Percentiles rank a stretch among this genome's conserved stretches.
Evolutionary conservation across 768 basidiomycete genomes (phyloP).

Genomic region (Lentinula sp.): DNA sequence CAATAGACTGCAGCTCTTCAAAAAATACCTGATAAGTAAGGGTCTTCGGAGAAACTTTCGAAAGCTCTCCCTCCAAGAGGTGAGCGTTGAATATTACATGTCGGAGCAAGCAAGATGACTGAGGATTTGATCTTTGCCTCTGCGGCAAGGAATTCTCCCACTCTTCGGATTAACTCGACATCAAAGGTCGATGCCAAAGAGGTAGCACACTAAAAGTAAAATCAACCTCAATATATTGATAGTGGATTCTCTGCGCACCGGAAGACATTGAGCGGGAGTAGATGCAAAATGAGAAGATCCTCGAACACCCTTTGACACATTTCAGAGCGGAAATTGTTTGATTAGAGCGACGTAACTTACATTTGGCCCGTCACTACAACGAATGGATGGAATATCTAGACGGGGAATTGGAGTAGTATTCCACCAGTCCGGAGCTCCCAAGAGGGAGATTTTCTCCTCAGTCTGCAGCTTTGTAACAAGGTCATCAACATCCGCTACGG

Average conservation of each 20-base stretch:
- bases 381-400: slow-evolving; percentile 57
- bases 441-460: slow-evolving; percentile 59
- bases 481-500: slow-evolving; percentile 11
- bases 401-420: slow-evolving; percentile 53
- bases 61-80: slow-evolving; percentile 58
- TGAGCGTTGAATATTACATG: slow-evolving; percentile 69
- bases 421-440: slow-evolving; percentile 69
- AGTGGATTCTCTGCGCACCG: slow-evolving; percentile 30
- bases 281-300: slow-evolving; percentile 62
- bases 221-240: not conserved
- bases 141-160: slow-evolving; percentile 54
- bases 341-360: slow-evolving; percentile 19
- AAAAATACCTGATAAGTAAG: slow-evolving; percentile 49
- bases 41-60: slow-evolving; percentile 78
- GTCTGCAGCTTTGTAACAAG: slow-evolving; percentile 48
- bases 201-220: slow-evolving; percentile 48
- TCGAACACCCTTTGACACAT: slow-evolving; percentile 47
- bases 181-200: slow-evolving; percentile 70
- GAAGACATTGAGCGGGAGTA: slow-evolving; percentile 60
- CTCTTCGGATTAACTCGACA: slow-evolving; percentile 43
- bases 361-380: slow-evolving; percentile 72
- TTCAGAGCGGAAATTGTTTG: not conserved
- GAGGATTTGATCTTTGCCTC: slow-evolving; percentile 65
- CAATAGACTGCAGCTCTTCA: not conserved
- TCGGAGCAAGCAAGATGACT: slow-evolving; percentile 62